These are phyloP conservation scores for Cnidoscolus chayamansa DNA, from an alignment of 441 rosid species.

Conservation along the genomic window DNA sequence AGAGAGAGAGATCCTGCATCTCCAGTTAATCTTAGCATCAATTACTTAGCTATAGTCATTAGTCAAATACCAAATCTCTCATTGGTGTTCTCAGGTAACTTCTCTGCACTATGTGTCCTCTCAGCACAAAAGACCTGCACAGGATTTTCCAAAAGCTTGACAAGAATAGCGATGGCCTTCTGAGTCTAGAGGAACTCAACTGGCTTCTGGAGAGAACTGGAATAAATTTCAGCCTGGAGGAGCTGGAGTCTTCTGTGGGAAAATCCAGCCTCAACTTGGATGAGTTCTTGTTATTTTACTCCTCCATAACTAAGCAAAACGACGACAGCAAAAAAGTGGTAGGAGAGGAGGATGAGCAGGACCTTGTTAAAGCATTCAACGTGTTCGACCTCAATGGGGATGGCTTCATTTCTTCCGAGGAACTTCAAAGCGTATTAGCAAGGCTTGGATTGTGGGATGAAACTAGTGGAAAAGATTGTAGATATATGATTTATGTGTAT, in stretches of 20 bases:
- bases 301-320: conserved; percentile 32
- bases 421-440: conserved; percentile 56
- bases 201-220: conserved; percentile 61
- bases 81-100: no score
- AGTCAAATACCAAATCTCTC: no score
- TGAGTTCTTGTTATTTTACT: conserved; percentile 57
- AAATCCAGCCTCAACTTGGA: conserved; percentile 47
- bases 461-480: conserved; percentile 48
- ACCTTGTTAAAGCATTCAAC: conserved; percentile 53
- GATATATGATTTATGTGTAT: conserved; percentile 51
- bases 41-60: no score
- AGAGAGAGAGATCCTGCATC: no score
- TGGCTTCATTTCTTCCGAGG: conserved; percentile 70
- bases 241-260: conserved; percentile 55
- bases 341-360: conserved; percentile 16
- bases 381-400: conserved; percentile 68
- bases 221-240: conserved; percentile 32
- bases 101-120: conserved; percentile 29
- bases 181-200: conserved; percentile 62
- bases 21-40: no score
- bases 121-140: conserved; percentile 42
- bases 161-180: conserved; percentile 59
- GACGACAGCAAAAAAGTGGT: neutral
- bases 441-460: conserved; percentile 76
- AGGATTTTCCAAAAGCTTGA: conserved; percentile 62